Base-by-base conservation (phyloP, 1,284 basidiomycete genomes). In the Sutorius eximius region DNA sequence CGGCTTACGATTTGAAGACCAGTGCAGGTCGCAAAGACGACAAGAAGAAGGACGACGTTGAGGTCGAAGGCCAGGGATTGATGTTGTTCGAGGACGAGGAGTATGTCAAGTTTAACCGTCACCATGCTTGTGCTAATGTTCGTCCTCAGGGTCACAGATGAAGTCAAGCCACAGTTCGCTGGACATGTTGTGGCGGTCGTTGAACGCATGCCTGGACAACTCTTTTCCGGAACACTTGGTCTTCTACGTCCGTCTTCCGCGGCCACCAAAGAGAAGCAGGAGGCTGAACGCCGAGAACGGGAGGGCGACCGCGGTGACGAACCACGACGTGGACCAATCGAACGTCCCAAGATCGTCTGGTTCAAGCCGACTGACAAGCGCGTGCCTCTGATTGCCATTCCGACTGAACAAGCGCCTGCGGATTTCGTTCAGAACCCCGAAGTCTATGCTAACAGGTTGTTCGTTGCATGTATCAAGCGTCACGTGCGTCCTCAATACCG, bases 311-410 rank as follows among this genome's bases (percentile, higher is more conserved):
- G 86, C 55, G 91, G 86, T 33, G 89, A 89, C 56, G 87, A 92
- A 64, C 87, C 89, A 40, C 82, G 87, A 59, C 83, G 88, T 51
- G 78, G 75, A 40, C 82, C 87, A 8, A 85, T 90, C 46, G 91
- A 94, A 72, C 88, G 95, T 42, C 97, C 96, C 61, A 99, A 98
- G 82, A 99, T 99, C 64, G 95, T 99, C 51, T 99, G 97, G 97
- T 98, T 99, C 82, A 96, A 98, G 75, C 97, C 97, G 3, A 98
- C 96, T 36, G 95, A 98, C 80, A 99, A 99, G 77, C 91, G 97
- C 59, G 97, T 99, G 6, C 97, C 97, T 49, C 82, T 99, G 43
- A 98, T 99, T 67, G 97, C 97, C 51, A 99, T 99, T 62, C 97
- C 96, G n/a, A 97, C 94, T 13, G 97, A 99, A 69, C 97, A 99